Percentiles rank a stretch among this genome's conserved stretches.
These are phyloP conservation scores for Penicillium sp. DNA, from an alignment of 2,329 filamentous ascomycete genomes.

Conservation along the genomic window DNA sequence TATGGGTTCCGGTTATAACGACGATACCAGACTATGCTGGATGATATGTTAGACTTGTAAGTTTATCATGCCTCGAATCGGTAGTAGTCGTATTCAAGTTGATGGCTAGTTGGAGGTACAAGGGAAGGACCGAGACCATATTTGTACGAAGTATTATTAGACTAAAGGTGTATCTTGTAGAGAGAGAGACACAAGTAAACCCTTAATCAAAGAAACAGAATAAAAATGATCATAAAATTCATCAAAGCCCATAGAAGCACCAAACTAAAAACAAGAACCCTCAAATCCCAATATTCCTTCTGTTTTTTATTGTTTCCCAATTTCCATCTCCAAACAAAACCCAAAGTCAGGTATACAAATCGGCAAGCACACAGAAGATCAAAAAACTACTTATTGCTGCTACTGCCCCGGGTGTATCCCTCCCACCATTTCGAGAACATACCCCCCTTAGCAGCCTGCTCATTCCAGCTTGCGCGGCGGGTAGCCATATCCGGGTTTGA, in stretches of 20 bases:
- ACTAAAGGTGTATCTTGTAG: neutral
- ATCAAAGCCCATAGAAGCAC: neutral
- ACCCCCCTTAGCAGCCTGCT: constrained; percentile 42
- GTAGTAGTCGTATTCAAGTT: too few relatives aligned
- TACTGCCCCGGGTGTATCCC: constrained; percentile 35
- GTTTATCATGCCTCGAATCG: too few relatives aligned
- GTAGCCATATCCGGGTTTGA: constrained; percentile 35
- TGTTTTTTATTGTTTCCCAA: neutral
- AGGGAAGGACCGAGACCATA: neutral
- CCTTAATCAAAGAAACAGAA: neutral
- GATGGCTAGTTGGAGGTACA: neutral
- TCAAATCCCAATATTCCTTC: neutral
- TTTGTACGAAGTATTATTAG: too few relatives aligned
- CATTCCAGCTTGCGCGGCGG: constrained; percentile 45
- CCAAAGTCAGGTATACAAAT: neutral
- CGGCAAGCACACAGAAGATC: neutral
- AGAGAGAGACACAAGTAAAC: neutral
- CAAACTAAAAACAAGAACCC: neutral
- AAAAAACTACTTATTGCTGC: neutral
- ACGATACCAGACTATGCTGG: neutral
- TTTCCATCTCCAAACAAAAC: neutral
- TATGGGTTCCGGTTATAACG: neutral
- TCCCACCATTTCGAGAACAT: constrained; percentile 44
- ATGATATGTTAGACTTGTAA: too few relatives aligned
- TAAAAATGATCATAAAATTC: neutral